Conservation (phyloP, 148 eudicot genomes). For the Amaranthus hypochondriacus region DNA sequence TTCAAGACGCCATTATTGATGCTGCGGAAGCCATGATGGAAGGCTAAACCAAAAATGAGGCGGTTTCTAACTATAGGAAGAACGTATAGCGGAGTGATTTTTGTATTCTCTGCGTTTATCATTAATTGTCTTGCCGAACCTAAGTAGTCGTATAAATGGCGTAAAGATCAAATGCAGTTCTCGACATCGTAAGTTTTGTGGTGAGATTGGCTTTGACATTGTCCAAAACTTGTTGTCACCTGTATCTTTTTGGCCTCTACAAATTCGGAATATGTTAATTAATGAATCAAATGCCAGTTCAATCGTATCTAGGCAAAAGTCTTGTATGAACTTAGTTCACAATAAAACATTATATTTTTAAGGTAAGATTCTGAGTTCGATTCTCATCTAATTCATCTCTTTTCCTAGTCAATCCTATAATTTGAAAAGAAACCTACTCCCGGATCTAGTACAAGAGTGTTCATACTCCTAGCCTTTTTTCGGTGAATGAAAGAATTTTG, state of each 20-base stretch:
- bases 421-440: too few species aligned
- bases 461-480: too few species aligned
- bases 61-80: neutral
- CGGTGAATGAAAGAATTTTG: too few species aligned
- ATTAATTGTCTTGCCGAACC: neutral
- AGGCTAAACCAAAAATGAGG: slow-evolving; percentile 35
- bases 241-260: neutral
- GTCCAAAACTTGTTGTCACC: too few species aligned
- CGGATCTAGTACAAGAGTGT: too few species aligned
- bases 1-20: slow-evolving; percentile 63
- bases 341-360: too few species aligned
- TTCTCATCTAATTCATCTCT: too few species aligned
- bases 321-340: too few species aligned
- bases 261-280: neutral
- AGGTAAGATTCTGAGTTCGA: too few species aligned
- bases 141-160: slow-evolving; percentile 3
- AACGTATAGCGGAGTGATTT: neutral
- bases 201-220: neutral
- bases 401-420: too few species aligned
- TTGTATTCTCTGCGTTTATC: neutral
- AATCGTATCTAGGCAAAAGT: too few species aligned
- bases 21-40: slow-evolving; percentile 93
- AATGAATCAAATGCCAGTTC: too few species aligned
- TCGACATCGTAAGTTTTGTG: neutral
- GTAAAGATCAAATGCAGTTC: neutral